A percentile compares a stretch with the other conserved stretches of the same genome.
Conservation (phyloP, 1,284 basidiomycete species). For the Microbotryomycetes sp. region DNA sequence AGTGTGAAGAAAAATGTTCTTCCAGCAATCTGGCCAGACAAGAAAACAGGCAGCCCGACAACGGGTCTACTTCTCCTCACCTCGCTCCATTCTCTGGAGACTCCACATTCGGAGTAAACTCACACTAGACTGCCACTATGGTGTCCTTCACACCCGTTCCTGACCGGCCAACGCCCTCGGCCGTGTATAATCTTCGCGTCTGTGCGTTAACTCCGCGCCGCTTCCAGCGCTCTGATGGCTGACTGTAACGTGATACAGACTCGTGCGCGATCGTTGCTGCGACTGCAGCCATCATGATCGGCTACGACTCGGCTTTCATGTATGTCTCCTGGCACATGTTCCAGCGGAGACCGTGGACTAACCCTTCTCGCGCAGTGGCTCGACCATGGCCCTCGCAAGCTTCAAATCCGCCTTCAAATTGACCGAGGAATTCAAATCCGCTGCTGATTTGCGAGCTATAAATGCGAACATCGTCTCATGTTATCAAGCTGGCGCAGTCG, state of each 20-base stretch:
- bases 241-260: background rate
- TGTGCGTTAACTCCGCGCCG: background rate
- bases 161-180: background rate
- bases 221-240: background rate
- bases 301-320: slow-evolving; percentile 9
- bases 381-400: slow-evolving; percentile 30
- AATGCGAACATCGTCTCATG: slow-evolving; percentile 6
- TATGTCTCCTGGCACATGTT: background rate
- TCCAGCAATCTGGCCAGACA: too few species aligned
- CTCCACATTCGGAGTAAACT: background rate
- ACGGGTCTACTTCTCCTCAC: background rate
- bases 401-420: slow-evolving; percentile 37
- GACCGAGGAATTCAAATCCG: background rate
- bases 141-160: background rate
- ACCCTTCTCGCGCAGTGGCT: background rate
- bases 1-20: background rate
- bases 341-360: background rate
- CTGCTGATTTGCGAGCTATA: background rate
- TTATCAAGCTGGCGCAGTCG: slow-evolving; percentile 21
- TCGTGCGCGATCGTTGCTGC: slow-evolving; percentile 20
- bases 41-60: too few species aligned
- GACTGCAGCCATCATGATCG: slow-evolving; percentile 22
- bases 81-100: background rate
- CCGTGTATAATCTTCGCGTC: background rate
- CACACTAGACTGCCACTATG: too few species aligned